Percentiles rank a stretch among this genome's conserved stretches.
phyloP scores from a whole-genome alignment of 306 rosid genomes.

The Fragaria ananassa region DNA sequence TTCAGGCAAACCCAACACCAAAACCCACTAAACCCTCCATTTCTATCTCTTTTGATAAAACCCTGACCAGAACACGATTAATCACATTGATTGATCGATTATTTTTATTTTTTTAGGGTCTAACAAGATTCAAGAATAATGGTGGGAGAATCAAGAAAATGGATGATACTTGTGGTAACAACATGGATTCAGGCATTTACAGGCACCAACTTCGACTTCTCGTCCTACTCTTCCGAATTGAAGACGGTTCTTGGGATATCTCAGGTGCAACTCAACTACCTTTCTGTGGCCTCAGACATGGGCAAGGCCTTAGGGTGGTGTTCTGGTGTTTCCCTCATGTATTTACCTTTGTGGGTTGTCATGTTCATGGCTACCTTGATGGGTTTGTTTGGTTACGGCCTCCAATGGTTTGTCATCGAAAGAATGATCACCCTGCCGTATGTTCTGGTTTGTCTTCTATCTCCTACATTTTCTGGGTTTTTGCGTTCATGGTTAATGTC shows the following conservation, averaged over 20 bases:
- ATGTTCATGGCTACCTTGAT: slow-evolving; percentile 45
- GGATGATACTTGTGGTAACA: slow-evolving; percentile 49
- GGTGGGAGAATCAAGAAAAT: slow-evolving; percentile 46
- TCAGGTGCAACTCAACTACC: slow-evolving; percentile 63
- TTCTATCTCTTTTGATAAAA: neutral
- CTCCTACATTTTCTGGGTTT: neutral
- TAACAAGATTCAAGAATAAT: neutral
- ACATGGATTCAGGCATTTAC: slow-evolving; percentile 74
- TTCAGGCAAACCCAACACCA: neutral
- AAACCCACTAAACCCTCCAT: neutral
- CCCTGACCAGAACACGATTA: neutral
- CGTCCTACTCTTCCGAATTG: slow-evolving; percentile 58
- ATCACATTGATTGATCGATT: neutral
- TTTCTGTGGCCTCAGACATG: slow-evolving; percentile 69
- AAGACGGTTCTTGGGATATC: slow-evolving; percentile 56
- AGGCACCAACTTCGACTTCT: slow-evolving; percentile 75
- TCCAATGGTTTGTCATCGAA: slow-evolving; percentile 62
- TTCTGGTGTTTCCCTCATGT: slow-evolving; percentile 49
- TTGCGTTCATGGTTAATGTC: neutral
- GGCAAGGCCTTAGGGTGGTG: slow-evolving; percentile 77
- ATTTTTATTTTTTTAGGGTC: neutral
- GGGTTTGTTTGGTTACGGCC: slow-evolving; percentile 59
- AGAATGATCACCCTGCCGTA: slow-evolving; percentile 50
- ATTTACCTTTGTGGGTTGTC: slow-evolving; percentile 56
- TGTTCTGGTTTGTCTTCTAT: slow-evolving; percentile 35